A percentile compares a stretch with the other conserved stretches of the same genome.
Conservation (phyloP, 2,329 filamentous ascomycete genomes). For the Cladophialophora bantiana region DNA sequence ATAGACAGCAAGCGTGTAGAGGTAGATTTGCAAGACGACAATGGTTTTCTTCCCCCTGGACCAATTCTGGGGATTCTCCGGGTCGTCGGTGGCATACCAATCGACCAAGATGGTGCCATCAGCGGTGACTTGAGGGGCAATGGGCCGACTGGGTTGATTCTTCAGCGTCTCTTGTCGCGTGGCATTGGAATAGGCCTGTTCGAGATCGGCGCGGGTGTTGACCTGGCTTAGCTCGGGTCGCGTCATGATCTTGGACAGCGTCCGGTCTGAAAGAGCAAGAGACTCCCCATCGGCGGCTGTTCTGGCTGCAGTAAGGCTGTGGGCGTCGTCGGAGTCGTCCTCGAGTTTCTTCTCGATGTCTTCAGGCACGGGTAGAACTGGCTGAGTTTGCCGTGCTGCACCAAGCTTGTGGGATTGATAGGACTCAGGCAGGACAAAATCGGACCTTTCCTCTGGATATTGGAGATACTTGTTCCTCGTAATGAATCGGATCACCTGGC, state of each 20-base stretch:
- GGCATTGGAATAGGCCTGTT: constrained; percentile 37
- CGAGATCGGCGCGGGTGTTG: constrained; percentile 32
- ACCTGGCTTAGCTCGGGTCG: constrained; percentile 32
- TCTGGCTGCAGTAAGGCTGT: constrained; percentile 24
- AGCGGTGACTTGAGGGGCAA: constrained; percentile 32
- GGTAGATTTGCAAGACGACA: constrained; percentile 40
- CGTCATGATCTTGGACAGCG: constrained; percentile 36
- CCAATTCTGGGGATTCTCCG: constrained; percentile 44
- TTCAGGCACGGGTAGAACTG: constrained; percentile 15
- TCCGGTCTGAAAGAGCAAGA: constrained; percentile 18
- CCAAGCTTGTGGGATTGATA: constrained; percentile 21
- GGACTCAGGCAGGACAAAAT: constrained; percentile 41
- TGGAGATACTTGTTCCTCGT: constrained; percentile 52
- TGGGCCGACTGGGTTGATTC: constrained; percentile 32
- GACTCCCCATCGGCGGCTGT: constrained; percentile 36
- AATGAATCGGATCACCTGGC: constrained; percentile 54
- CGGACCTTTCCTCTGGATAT: constrained; percentile 54
- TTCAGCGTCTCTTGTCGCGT: constrained; percentile 35
- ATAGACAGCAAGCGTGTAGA: constrained; percentile 41
- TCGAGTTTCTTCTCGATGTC: constrained; percentile 30
- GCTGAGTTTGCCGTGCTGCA: constrained; percentile 3
- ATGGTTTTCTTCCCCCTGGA: constrained; percentile 36
- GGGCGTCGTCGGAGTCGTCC: constrained; percentile 20
- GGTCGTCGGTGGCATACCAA: constrained; percentile 41
- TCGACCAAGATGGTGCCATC: constrained; percentile 39